Evolutionary conservation across 139 green algal species (phyloP).

Genomic region (Parachlorella kessleri): DNA sequence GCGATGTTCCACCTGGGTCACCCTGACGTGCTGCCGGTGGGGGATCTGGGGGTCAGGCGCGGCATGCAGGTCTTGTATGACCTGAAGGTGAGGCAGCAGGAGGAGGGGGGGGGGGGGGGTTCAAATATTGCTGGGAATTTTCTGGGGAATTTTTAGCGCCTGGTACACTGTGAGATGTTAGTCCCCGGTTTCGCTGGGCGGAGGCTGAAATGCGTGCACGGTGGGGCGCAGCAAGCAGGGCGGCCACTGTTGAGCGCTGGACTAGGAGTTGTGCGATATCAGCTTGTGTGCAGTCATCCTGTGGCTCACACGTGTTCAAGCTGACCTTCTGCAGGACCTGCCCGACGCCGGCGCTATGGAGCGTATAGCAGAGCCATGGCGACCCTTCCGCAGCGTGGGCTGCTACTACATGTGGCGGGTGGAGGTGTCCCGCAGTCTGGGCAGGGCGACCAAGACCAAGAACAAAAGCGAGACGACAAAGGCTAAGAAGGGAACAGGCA

Average conservation of each 20-base stretch:
- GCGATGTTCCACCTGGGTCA: slow-evolving; percentile 58
- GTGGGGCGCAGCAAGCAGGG: no score
- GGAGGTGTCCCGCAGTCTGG: background rate
- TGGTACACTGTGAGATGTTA: no score
- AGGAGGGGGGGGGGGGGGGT: background rate
- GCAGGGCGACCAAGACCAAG: slow-evolving; percentile 5
- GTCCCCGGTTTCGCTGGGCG: no score
- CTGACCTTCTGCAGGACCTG: slow-evolving; percentile 23
- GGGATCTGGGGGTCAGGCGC: slow-evolving; percentile 63
- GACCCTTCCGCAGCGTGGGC: slow-evolving; percentile 51
- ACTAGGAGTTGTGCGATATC: no score
- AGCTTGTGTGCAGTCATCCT: no score
- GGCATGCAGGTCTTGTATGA: slow-evolving; percentile 47
- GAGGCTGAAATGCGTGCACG: no score
- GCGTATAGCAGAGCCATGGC: slow-evolving; percentile 45
- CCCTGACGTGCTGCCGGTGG: slow-evolving; percentile 60
- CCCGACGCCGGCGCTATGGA: slow-evolving; percentile 49
- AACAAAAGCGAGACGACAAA: background rate
- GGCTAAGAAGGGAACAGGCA: background rate
- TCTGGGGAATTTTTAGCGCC: background rate
- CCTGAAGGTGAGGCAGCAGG: slow-evolving; percentile 20
- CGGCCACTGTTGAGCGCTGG: no score
- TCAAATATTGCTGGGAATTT: background rate
- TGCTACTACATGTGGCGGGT: slow-evolving; percentile 72
- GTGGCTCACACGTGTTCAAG: no score